These are phyloP conservation scores for Podochytrium sp. DNA, from an alignment of 192 early-diverging fungal species.

Conservation along the genomic window DNA sequence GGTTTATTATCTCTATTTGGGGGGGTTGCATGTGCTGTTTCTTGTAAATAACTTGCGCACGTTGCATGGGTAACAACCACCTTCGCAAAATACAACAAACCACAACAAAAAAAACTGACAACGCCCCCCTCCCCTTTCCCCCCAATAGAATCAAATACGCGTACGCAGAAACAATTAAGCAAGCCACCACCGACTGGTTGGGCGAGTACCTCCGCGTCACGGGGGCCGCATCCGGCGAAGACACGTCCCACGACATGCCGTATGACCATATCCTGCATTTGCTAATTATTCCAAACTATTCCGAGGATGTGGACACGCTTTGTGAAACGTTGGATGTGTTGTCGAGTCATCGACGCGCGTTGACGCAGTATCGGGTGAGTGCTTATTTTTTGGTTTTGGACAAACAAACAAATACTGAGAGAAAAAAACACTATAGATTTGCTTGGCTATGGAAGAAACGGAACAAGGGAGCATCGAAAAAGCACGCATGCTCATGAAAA, in stretches of 20 bases:
- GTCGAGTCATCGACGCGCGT: constrained; percentile 55
- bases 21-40: constrained; percentile 10
- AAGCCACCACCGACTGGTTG: constrained; percentile 57
- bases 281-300: constrained; percentile 76
- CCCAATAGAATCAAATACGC: constrained; percentile 44
- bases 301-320: constrained; percentile 68
- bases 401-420: not conserved
- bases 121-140: too few species aligned
- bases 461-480: constrained; percentile 62
- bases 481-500: constrained; percentile 55
- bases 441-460: constrained; percentile 77
- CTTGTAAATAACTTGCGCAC: constrained; percentile 16
- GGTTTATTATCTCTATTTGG: constrained; percentile 12
- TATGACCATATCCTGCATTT: constrained; percentile 63
- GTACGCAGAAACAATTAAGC: constrained; percentile 42
- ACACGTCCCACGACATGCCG: constrained; percentile 57
- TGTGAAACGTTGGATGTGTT: constrained; percentile 73
- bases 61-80: constrained; percentile 8
- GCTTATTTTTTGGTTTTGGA: not conserved
- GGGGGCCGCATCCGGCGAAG: constrained; percentile 41
- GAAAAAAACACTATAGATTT: constrained; percentile 34
- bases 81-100: too few species aligned
- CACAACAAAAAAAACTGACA: too few species aligned
- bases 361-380: constrained; percentile 59
- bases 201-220: constrained; percentile 48